Evolutionary conservation across 2,329 filamentous ascomycete genomes (phyloP).

Genomic region (Leptographium flavum): DNA sequence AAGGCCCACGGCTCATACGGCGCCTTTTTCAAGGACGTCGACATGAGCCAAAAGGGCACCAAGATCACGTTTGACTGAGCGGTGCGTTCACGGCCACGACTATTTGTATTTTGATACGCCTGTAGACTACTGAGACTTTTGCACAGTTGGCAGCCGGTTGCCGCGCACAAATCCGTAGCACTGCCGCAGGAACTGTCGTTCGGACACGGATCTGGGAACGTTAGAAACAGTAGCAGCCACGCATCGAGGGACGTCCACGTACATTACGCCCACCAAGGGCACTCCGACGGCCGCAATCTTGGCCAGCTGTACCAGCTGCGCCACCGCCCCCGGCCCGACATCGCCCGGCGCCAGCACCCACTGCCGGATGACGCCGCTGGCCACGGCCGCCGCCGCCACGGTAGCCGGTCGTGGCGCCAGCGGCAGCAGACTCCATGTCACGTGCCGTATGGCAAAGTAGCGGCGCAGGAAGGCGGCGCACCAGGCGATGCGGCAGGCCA

Average conservation of each 20-base stretch:
- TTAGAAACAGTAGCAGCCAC: conserved; percentile 2
- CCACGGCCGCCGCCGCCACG: conserved; percentile 27
- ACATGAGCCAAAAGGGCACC: conserved; percentile 67
- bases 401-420: conserved; percentile 30
- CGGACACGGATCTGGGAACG: conserved; percentile 28
- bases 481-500: conserved; percentile 74
- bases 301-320: conserved; percentile 25
- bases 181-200: conserved; percentile 37
- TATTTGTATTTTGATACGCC: neutral
- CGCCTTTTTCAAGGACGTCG: conserved; percentile 85
- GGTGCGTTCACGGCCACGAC: neutral
- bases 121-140: neutral
- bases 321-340: conserved; percentile 17
- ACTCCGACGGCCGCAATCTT: conserved; percentile 35
- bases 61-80: conserved; percentile 77
- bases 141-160: too few species aligned
- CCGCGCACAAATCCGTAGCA: conserved; percentile 22
- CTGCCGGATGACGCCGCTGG: conserved; percentile 25
- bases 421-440: conserved; percentile 23
- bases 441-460: conserved; percentile 41
- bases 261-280: conserved; percentile 43
- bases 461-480: conserved; percentile 55
- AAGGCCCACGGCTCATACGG: conserved; percentile 94
- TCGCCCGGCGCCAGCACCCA: conserved; percentile 11
- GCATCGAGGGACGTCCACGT: conserved; percentile 6